Conservation (phyloP, 2,329 filamentous ascomycete genomes). For the Sclerotinia subarctica region DNA sequence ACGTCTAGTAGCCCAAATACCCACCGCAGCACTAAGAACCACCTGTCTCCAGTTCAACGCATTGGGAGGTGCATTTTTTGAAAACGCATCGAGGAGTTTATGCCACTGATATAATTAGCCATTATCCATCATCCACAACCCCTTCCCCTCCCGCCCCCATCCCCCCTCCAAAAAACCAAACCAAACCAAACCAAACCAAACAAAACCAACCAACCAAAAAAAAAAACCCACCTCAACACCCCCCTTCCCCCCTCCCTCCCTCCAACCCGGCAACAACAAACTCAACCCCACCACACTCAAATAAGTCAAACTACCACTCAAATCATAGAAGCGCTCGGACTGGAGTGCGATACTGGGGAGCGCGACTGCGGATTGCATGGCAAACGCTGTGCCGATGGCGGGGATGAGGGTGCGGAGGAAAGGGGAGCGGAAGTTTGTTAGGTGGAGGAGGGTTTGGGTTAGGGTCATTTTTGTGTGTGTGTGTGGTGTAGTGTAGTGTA, state of each 20-base stretch:
- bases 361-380: slow-evolving; percentile 59
- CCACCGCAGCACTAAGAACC: slow-evolving; percentile 51
- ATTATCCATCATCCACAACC: too few relatives aligned
- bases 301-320: slow-evolving; percentile 38
- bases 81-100: slow-evolving; percentile 46
- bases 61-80: slow-evolving; percentile 40
- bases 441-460: slow-evolving; percentile 51
- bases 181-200: background rate
- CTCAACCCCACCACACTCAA: background rate
- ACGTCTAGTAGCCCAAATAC: slow-evolving; percentile 61
- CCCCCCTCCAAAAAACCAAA: background rate
- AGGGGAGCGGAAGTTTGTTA: slow-evolving; percentile 59
- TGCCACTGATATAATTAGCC: slow-evolving; percentile 38
- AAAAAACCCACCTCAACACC: background rate
- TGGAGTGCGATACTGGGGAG: slow-evolving; percentile 58
- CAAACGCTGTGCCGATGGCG: slow-evolving; percentile 58
- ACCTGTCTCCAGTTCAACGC: slow-evolving; percentile 62
- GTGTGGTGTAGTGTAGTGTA: too few relatives aligned
- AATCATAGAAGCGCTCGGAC: slow-evolving; percentile 66
- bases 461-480: slow-evolving; percentile 29
- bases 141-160: too few relatives aligned
- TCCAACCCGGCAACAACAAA: background rate
- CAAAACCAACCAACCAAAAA: background rate
- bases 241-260: background rate
- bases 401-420: slow-evolving; percentile 62